Conservation (phyloP, 768 basidiomycete genomes). For the Boletales sp. region DNA sequence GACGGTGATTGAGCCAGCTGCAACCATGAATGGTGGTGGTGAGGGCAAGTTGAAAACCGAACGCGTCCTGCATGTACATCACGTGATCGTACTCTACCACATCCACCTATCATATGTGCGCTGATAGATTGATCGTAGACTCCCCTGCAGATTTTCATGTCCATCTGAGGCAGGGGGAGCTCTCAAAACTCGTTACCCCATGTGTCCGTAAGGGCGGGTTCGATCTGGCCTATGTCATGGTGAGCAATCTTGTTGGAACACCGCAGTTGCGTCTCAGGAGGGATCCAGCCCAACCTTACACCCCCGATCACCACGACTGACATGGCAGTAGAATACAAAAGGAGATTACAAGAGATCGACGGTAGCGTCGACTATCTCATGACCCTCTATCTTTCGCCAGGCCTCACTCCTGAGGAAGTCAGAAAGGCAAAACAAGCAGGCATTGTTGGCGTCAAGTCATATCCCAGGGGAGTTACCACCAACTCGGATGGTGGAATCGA, state of each 20-base stretch:
- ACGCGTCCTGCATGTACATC: slow-evolving; percentile 21
- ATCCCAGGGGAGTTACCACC: slow-evolving; percentile 96
- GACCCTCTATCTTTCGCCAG: slow-evolving; percentile 93
- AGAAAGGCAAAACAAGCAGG: slow-evolving; percentile 83
- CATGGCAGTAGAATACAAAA: slow-evolving; percentile 77
- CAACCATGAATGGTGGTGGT: slow-evolving; percentile 51
- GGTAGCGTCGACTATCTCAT: slow-evolving; percentile 84
- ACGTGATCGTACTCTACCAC: slow-evolving; percentile 28
- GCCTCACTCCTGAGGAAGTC: slow-evolving; percentile 88
- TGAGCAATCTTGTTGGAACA: slow-evolving; percentile 31
- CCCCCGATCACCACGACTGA: slow-evolving; percentile 85
- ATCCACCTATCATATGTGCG: slow-evolving; percentile 20
- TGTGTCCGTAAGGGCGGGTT: slow-evolving; percentile 92
- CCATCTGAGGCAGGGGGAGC: slow-evolving; percentile 84
- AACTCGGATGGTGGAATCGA: slow-evolving; percentile 97
- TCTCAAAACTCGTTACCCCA: slow-evolving; percentile 81
- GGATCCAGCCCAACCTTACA: slow-evolving; percentile 78
- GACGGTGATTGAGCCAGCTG: slow-evolving; percentile 85
- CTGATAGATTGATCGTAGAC: slow-evolving; percentile 15
- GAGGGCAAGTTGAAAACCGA: slow-evolving; percentile 28
- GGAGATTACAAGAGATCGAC: slow-evolving; percentile 69
- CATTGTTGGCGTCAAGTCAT: slow-evolving; percentile 89
- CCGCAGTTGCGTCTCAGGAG: slow-evolving; percentile 8
- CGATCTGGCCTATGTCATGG: slow-evolving; percentile 94
- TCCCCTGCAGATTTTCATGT: slow-evolving; percentile 95